phyloP scores from a whole-genome alignment of 2,329 filamentous ascomycete genomes.

The Penicillium italicum region DNA sequence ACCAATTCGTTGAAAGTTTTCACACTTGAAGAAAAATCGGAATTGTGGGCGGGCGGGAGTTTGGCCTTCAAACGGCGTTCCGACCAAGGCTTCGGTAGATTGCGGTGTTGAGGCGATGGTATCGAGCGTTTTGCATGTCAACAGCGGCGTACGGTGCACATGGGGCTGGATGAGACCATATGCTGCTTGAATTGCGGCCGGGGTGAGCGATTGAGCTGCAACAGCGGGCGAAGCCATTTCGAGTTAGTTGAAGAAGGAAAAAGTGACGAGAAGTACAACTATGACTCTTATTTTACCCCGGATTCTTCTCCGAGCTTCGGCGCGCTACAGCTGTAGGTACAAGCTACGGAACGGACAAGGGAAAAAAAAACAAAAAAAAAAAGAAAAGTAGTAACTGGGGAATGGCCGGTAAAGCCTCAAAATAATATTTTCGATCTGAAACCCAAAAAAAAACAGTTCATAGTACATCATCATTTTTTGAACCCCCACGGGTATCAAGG shows the following conservation, averaged over 20 bases:
- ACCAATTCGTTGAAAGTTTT: slow-evolving; percentile 85
- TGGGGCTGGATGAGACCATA: slow-evolving; percentile 68
- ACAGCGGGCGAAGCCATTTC: slow-evolving; percentile 43
- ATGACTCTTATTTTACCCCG: slow-evolving; percentile 8
- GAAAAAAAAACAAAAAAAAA: neutral
- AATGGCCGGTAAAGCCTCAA: slow-evolving; percentile 7
- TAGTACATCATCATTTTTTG: slow-evolving; percentile 39
- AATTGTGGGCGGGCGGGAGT: slow-evolving; percentile 62
- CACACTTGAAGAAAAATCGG: slow-evolving; percentile 88
- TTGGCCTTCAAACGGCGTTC: slow-evolving; percentile 56
- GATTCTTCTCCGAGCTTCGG: slow-evolving; percentile 6
- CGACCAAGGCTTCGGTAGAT: slow-evolving; percentile 49
- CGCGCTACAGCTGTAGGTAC: neutral
- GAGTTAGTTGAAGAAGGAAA: neutral
- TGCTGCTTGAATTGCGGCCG: slow-evolving; percentile 67
- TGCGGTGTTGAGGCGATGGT: slow-evolving; percentile 70
- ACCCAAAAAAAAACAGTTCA: slow-evolving; percentile 28
- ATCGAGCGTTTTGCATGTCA: slow-evolving; percentile 74
- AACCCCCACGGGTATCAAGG: slow-evolving; percentile 27
- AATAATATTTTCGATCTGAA: slow-evolving; percentile 13
- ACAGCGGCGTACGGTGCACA: slow-evolving; percentile 78
- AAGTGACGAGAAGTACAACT: neutral
- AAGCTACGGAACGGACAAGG: neutral
- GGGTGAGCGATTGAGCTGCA: slow-evolving; percentile 55
- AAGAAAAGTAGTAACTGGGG: neutral